phyloP scores from a whole-genome alignment of 148 eudicot genomes.

The Rheum nobile region DNA sequence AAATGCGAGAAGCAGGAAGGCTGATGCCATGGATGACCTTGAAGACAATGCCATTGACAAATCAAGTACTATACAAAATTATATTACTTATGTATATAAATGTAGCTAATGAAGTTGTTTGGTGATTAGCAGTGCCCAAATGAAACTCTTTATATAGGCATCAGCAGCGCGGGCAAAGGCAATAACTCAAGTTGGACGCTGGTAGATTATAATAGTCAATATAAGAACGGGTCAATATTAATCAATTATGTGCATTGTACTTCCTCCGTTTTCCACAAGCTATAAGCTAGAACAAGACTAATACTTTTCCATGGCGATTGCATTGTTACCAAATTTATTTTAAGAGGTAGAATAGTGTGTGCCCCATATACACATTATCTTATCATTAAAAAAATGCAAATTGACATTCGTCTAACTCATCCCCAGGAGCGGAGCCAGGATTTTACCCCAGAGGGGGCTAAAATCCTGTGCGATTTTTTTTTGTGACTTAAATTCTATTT shows the following conservation, averaged over 20 bases:
- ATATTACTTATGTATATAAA: neutral
- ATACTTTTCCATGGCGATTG: neutral
- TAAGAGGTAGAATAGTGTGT: neutral
- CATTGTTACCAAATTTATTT: neutral
- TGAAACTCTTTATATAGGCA: neutral
- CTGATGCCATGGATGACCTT: neutral
- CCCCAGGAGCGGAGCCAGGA: too few relatives aligned
- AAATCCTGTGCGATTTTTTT: too few relatives aligned
- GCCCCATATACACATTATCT: neutral
- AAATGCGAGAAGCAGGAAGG: neutral
- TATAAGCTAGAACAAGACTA: neutral
- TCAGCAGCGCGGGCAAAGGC: neutral
- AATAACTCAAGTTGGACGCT: neutral
- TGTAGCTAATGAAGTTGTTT: neutral
- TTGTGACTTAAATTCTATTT: too few relatives aligned
- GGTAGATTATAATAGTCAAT: too few relatives aligned
- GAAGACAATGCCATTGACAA: neutral
- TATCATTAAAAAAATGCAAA: neutral
- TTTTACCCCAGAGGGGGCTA: too few relatives aligned
- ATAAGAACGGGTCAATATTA: too few relatives aligned
- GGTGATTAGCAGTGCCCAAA: neutral
- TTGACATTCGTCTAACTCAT: neutral
- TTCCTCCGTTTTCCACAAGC: neutral
- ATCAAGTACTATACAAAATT: neutral
- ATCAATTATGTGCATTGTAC: neutral